Evolutionary conservation across 495 filamentous ascomycete species (phyloP).

Genomic region (Copromyces sp.): DNA sequence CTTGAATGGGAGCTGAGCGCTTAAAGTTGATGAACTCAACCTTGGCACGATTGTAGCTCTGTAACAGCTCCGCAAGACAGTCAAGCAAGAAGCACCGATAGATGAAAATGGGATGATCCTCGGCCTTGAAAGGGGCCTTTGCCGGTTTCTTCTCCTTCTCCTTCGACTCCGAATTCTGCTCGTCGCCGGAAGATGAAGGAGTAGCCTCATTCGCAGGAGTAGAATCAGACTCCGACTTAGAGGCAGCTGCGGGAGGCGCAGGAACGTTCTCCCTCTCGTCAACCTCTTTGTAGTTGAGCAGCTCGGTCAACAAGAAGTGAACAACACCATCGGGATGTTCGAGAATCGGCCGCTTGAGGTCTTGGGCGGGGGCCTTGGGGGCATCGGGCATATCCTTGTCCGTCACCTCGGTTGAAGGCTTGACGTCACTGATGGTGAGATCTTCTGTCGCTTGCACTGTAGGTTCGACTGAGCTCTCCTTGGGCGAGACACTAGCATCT

Average conservation of each 20-base stretch:
- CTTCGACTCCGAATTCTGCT: constrained; percentile 20
- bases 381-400: constrained; percentile 49
- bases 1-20: constrained; percentile 64
- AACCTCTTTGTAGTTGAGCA: constrained; percentile 84
- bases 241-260: constrained; percentile 15
- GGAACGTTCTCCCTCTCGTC: constrained; percentile 57
- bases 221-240: constrained; percentile 29
- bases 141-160: constrained; percentile 51
- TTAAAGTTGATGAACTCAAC: constrained; percentile 99
- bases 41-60: constrained; percentile 87
- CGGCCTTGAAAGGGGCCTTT: constrained; percentile 79
- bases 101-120: constrained; percentile 90
- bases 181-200: constrained; percentile 12
- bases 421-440: constrained; percentile 40
- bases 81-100: constrained; percentile 94
- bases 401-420: constrained; percentile 40
- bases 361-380: constrained; percentile 44
- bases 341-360: constrained; percentile 73
- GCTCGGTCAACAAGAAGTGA: constrained; percentile 88
- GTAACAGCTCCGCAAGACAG: constrained; percentile 85
- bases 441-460: constrained; percentile 47
- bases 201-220: constrained; percentile 13
- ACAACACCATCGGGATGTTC: constrained; percentile 94
- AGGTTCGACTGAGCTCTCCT: constrained; percentile 30
- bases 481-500: constrained; percentile 20